Base-by-base conservation (phyloP, 73 alveolate genomes). In the Paramecium octaurelia region DNA sequence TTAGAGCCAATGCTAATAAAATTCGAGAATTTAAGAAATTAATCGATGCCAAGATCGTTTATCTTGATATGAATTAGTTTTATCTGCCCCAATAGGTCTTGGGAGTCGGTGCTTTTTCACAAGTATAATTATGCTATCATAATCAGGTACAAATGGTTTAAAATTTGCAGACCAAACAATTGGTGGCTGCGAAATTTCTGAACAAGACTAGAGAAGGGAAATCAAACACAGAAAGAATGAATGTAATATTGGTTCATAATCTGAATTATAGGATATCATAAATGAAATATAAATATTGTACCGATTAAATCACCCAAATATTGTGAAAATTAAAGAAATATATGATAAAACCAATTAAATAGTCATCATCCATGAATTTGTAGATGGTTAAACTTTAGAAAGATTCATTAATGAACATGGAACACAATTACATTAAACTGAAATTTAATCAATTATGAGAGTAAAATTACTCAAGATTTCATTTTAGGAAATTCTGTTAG, bases 51-150 rank as follows among this genome's bases (percentile, higher is more conserved):
- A 75, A 40, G 59, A 40, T 75, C 9, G 20, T 75, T 21, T 75
- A 36, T 75, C 60, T 36, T 18, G 88, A 75, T 31, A 75, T 75
- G 88, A 75, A 75, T 75, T 27, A 75, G 40, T 40, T 36, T 20
- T 75, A 75, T 44, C 16, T 31, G 3, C 60, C 58, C n/a, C 16
- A 31, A n/a, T 21, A 75, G 21, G 88, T 36, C 14, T 18, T 75
- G n/a, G 88, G 88, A 2, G 29, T 31, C 16, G 88, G 88, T 35
- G 88, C 88, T 11, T 75, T 36, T 75, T 29, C 88, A 75, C 14
- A 75, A 40, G 88, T 75, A 68, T 31, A 31, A 31, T 68, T 75
- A 75, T 36, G 0, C 6, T 3, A 75, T 14, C 6, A 11, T 16
- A 20, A 16, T 75, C 38, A 75, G 88, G 58, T 40, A 31, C 48